phyloP scores from a whole-genome alignment of 495 filamentous ascomycete species.

The Lasiosphaeriaceae sp. region DNA sequence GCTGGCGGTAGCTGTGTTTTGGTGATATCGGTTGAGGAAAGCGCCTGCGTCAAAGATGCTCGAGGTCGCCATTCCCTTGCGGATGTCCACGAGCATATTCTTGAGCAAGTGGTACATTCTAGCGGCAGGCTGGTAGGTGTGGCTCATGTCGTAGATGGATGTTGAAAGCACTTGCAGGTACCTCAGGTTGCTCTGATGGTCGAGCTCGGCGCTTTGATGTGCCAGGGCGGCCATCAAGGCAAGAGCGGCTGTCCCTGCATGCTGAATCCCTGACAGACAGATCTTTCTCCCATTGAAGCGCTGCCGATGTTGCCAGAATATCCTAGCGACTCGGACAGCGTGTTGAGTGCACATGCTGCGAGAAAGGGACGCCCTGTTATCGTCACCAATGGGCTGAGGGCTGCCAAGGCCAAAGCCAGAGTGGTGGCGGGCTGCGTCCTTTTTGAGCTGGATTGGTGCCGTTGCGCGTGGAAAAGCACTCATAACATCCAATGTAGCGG shows the following conservation, averaged over 20 bases:
- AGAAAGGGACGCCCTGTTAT: constrained; percentile 40
- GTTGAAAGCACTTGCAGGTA: constrained; percentile 33
- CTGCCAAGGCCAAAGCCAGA: neutral
- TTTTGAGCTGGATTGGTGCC: neutral
- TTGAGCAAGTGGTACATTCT: constrained; percentile 34
- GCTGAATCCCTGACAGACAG: constrained; percentile 43
- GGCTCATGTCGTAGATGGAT: constrained; percentile 43
- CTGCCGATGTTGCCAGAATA: constrained; percentile 50
- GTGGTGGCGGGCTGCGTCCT: neutral
- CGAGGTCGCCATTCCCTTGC: constrained; percentile 22
- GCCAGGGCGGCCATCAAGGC: constrained; percentile 49
- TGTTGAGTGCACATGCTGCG: constrained; percentile 50
- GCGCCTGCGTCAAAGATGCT: constrained; percentile 6
- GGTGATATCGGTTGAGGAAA: constrained; percentile 1
- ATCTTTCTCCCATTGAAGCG: constrained; percentile 46
- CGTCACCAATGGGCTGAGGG: constrained; percentile 11
- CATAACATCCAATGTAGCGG: constrained; percentile 24
- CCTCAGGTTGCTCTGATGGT: constrained; percentile 30
- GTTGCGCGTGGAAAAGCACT: neutral
- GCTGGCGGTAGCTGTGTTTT: constrained; percentile 1
- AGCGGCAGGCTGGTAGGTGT: constrained; percentile 35
- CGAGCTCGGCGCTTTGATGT: constrained; percentile 29
- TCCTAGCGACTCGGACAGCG: constrained; percentile 45
- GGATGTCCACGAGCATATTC: constrained; percentile 32
- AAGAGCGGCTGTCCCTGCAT: constrained; percentile 49